Percentiles rank a stretch among this genome's conserved stretches.
These are phyloP conservation scores for Tolypocladium pustulatum DNA, from an alignment of 2,329 filamentous ascomycete species.

Conservation along the genomic window DNA sequence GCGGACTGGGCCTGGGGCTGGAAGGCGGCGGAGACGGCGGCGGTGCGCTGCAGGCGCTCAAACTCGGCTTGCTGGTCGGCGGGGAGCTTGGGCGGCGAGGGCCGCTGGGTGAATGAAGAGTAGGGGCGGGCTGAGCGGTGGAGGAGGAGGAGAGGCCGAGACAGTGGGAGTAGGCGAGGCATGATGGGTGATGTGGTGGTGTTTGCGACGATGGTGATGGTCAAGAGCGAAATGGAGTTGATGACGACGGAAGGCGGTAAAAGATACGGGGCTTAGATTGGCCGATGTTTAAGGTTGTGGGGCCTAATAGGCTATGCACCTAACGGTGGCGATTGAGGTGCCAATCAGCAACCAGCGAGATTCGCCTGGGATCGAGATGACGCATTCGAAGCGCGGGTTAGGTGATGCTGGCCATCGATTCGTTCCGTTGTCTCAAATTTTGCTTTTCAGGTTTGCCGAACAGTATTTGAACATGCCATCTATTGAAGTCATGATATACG, in stretches of 20 bases:
- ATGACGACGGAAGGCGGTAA: neutral
- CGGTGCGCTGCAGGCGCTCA: constrained; percentile 67
- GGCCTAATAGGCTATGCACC: neutral
- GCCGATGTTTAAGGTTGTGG: neutral
- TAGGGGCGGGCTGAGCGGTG: constrained; percentile 9
- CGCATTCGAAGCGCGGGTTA: too few species aligned
- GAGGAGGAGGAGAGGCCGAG: constrained; percentile 12
- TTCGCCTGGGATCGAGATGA: too few species aligned
- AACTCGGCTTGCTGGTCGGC: constrained; percentile 84
- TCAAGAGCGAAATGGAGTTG: neutral
- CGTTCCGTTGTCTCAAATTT: too few species aligned
- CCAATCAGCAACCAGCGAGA: too few species aligned
- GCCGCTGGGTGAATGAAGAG: constrained; percentile 38
- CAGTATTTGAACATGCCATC: too few species aligned
- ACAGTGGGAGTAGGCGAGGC: neutral
- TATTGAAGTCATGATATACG: too few species aligned
- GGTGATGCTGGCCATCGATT: too few species aligned
- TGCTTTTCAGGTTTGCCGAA: too few species aligned
- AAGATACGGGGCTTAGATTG: neutral
- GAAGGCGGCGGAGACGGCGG: constrained; percentile 34
- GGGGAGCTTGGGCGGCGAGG: constrained; percentile 76
- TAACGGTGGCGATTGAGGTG: too few species aligned
- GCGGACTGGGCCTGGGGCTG: constrained; percentile 13
- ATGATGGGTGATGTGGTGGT: neutral
- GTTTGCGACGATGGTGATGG: neutral